phyloP scores from a whole-genome alignment of 2,329 filamentous ascomycete genomes.

The Didymella pomorum region DNA sequence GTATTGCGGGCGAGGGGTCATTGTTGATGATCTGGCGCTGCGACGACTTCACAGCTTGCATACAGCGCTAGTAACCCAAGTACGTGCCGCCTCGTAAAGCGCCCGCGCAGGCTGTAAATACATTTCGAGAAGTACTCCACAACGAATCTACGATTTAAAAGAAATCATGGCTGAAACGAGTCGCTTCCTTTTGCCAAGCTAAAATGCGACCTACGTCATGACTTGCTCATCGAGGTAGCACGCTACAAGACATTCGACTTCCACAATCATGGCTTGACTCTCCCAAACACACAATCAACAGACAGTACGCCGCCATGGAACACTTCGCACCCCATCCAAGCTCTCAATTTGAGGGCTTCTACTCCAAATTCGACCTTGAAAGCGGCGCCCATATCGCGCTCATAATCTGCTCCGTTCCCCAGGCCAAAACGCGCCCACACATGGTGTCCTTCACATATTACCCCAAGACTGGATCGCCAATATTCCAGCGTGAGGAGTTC shows the following conservation, averaged over 20 bases:
- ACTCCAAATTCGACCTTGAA: constrained; percentile 59
- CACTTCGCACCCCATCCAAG: constrained; percentile 54
- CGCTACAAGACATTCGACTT: not conserved
- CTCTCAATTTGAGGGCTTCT: constrained; percentile 60
- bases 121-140: not conserved
- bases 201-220: constrained; percentile 32
- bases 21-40: not conserved
- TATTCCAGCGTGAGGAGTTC: constrained; percentile 56
- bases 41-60: not conserved
- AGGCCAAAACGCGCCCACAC: constrained; percentile 51
- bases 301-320: constrained; percentile 44
- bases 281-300: not conserved
- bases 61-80: not conserved
- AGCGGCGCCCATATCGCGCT: constrained; percentile 57
- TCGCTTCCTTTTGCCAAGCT: constrained; percentile 20
- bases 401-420: constrained; percentile 57
- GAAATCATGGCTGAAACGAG: not conserved
- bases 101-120: not conserved
- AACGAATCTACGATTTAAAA: not conserved
- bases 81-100: not conserved
- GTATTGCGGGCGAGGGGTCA: not conserved
- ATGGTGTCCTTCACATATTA: constrained; percentile 62
- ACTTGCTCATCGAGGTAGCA: constrained; percentile 14
- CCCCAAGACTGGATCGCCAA: constrained; percentile 42
- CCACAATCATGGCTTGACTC: not conserved